Base-by-base conservation (phyloP, 345 rosid genomes). In the Draba incana region DNA sequence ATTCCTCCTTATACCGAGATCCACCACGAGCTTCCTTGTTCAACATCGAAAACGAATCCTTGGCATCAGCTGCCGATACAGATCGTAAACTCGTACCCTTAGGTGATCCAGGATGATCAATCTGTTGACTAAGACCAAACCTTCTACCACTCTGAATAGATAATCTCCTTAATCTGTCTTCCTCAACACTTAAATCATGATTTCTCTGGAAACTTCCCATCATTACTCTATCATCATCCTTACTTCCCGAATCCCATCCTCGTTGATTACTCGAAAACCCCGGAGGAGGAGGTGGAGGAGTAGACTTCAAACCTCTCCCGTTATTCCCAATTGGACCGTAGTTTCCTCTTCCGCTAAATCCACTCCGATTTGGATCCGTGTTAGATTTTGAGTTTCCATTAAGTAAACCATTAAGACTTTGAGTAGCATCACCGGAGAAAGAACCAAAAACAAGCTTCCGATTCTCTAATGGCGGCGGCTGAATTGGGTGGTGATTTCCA, bases 401-500 rank as follows among this genome's bases (percentile, higher is more conserved):
- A 12, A n/a, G 15, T 20, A 20, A 20, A 20, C 70, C 81, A 54
- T 75, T 79, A 11, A 78, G 57, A n/a, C 60, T 76, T 16, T 71
- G 85, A 38, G 75, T 16, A 68, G 54, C 42, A 57, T 84, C 81
- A 47, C 77, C 81, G 0, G 80, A 82, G 55, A 84, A 78, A 41
- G 92, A 83, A 28, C 98, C 95, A 61, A 89, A 89, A 20, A 70
- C 68, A 46, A 89, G 73, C 65, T 80, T 80, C 10, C 71, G 89
- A 15, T 60, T 74, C 8, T 70, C 80, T 1, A 45, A 44, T 27
- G 57, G 76, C 64, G 57, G 76, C 64, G 9, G 42, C 53, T 4
- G 88, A 47, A 77, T 50, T 6, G 8, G 7, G 39, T 78, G 59
- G 8, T 57, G 70, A 35, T 73, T 80, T 54, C 50, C 47, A 27